Evolutionary conservation across 805 yeast genomes (phyloP).

Genomic region (Saturnispora zaruensis): DNA sequence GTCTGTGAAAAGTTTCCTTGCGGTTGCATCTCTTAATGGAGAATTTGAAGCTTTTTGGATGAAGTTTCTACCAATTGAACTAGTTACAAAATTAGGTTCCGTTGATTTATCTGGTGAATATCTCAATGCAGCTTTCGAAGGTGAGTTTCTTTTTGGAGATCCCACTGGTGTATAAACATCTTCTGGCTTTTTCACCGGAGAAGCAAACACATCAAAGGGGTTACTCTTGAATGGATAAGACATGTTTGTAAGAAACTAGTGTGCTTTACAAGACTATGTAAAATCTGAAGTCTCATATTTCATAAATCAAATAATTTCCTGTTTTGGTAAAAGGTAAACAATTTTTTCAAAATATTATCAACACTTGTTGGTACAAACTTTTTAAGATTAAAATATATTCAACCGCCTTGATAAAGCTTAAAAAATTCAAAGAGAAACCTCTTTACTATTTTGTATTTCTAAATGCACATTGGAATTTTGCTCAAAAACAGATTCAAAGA

Average conservation of each 20-base stretch:
- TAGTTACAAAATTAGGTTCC: conserved; percentile 21
- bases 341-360: background rate
- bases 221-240: conserved; percentile 24
- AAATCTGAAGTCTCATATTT: conserved; percentile 5
- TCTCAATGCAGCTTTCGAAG: conserved; percentile 31
- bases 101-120: conserved; percentile 39
- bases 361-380: too few species aligned
- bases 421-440: too few species aligned
- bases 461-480: too few species aligned
- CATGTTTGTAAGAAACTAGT: conserved; percentile 4
- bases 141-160: conserved; percentile 28
- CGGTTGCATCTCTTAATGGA: conserved; percentile 29
- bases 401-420: too few species aligned
- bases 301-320: conserved; percentile 9
- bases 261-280: background rate
- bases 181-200: conserved; percentile 28
- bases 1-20: conserved; percentile 59
- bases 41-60: conserved; percentile 29
- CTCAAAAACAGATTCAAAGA: too few species aligned
- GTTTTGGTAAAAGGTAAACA: conserved; percentile 13
- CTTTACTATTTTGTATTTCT: too few species aligned
- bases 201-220: conserved; percentile 22
- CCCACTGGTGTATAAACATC: conserved; percentile 24
- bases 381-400: too few species aligned
- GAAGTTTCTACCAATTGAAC: conserved; percentile 33